These are phyloP conservation scores for Nigrograna mackinnonii DNA, from an alignment of 2,329 filamentous ascomycete species.

Conservation along the genomic window DNA sequence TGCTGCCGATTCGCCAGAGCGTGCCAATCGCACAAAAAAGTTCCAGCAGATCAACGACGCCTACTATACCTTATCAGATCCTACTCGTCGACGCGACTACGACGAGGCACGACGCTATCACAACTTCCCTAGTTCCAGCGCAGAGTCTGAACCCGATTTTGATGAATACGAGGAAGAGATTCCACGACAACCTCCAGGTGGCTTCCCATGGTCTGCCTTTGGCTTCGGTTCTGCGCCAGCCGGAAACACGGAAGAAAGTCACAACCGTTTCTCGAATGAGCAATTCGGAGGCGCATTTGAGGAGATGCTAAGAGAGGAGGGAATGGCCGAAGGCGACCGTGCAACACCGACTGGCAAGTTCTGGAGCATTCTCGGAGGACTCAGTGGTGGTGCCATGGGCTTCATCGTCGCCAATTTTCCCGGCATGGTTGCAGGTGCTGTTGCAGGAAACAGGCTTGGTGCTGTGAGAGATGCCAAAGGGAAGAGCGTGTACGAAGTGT, in stretches of 20 bases:
- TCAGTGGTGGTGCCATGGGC: constrained; percentile 86
- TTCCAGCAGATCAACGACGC: constrained; percentile 94
- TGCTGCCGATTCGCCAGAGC: constrained; percentile 79
- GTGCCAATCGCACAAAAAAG: constrained; percentile 76
- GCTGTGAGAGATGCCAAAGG: constrained; percentile 86
- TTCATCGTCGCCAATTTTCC: constrained; percentile 96
- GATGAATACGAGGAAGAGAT: constrained; percentile 56
- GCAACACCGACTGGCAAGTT: constrained; percentile 71
- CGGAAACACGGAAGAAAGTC: constrained; percentile 49
- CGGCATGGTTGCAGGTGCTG: constrained; percentile 84
- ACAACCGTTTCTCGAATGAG: constrained; percentile 66
- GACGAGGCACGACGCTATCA: constrained; percentile 71
- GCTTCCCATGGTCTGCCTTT: constrained; percentile 78
- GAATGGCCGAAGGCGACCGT: constrained; percentile 71
- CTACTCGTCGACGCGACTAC: constrained; percentile 77
- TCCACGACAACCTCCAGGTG: constrained; percentile 40
- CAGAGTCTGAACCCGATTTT: constrained; percentile 43
- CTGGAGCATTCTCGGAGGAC: constrained; percentile 82
- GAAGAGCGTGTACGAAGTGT: constrained; percentile 94
- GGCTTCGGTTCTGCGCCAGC: constrained; percentile 55
- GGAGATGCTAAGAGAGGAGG: constrained; percentile 58
- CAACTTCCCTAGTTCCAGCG: constrained; percentile 45
- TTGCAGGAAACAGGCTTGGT: constrained; percentile 90
- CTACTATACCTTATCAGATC: constrained; percentile 88
- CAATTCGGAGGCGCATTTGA: constrained; percentile 78